phyloP scores from a whole-genome alignment of 257 asterid species.

The Verbena officinalis region DNA sequence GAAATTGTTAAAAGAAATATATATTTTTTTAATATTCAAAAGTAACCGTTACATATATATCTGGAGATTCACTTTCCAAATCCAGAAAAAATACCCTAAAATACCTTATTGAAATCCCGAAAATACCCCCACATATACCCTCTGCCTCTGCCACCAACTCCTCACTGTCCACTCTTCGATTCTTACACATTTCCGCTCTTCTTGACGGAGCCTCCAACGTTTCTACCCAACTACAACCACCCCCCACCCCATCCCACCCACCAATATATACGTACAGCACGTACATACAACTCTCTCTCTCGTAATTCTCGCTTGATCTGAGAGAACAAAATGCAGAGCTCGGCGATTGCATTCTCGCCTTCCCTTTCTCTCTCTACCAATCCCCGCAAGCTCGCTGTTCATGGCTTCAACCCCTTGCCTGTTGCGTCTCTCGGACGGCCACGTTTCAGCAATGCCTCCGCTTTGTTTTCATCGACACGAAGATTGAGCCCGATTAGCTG shows the following conservation, averaged over 20 bases:
- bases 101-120: slow-evolving; percentile 22
- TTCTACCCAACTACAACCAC: slow-evolving; percentile 17
- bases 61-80: background rate
- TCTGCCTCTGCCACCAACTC: slow-evolving; percentile 37
- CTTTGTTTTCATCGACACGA: slow-evolving; percentile 9
- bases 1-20: too few species aligned
- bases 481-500: slow-evolving; percentile 44
- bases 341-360: slow-evolving; percentile 71
- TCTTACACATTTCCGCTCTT: slow-evolving; percentile 26
- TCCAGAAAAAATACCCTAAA: background rate
- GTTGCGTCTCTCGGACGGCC: slow-evolving; percentile 20
- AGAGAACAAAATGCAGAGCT: slow-evolving; percentile 72
- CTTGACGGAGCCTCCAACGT: slow-evolving; percentile 51
- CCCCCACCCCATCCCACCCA: slow-evolving; percentile 3
- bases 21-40: too few species aligned
- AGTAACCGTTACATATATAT: background rate
- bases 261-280: slow-evolving; percentile 11
- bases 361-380: slow-evolving; percentile 54
- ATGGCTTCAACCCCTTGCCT: slow-evolving; percentile 34
- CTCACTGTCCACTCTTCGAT: slow-evolving; percentile 19
- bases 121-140: slow-evolving; percentile 25
- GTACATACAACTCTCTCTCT: slow-evolving; percentile 10
- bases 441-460: slow-evolving; percentile 31
- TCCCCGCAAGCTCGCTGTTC: slow-evolving; percentile 33
- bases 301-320: slow-evolving; percentile 29